Base-by-base conservation (phyloP, 2,329 filamentous ascomycete species). In the Domatiomyces globalis region DNA sequence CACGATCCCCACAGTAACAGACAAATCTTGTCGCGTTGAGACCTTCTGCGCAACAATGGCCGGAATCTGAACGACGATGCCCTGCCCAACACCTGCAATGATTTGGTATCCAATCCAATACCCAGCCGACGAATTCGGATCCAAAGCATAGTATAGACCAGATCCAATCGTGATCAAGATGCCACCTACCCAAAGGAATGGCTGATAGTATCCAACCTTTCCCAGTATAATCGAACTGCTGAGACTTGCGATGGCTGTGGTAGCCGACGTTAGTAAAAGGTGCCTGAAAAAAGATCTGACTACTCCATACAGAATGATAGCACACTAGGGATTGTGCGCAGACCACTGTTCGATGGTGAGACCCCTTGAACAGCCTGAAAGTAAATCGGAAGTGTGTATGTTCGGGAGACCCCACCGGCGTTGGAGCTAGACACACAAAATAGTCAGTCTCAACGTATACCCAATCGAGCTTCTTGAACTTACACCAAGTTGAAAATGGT, bases 301-400 rank as follows among this genome's bases (percentile, higher is more conserved):
- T 20, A 61, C 61, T 1, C 69, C 69, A 4, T 71, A 58, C 25
- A 67, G 55, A n/a, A 66, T 59, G 0, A 71, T 63, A 1, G 69
- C 70, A 48, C 66, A 69, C n/a, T n/a, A n/a, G n/a, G n/a, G n/a
- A n/a, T n/a, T n/a, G n/a, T n/a, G n/a, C n/a, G n/a, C n/a, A n/a
- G n/a, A n/a, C n/a, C n/a, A n/a, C n/a, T n/a, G n/a, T 53, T 67
- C 63, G 5, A 67, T 54, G 0, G 69, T 65, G 0, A 63, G 60
- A 9, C 63, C 61, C 7, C 63, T 61, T 60, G 63, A 5, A 72
- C 65, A 4, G 64, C 62, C 48, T 72, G 71, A 50, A 71, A 71
- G 51, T 68, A 72, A 1, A 70, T 60, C 5, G 66, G 58, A 17
- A 69, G 55, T 49, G 66, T 68, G 53, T 62, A 67, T n/a, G 56